A percentile compares a stretch with the other conserved stretches of the same genome.
These are phyloP conservation scores for Biscogniauxia mediterranea DNA, from an alignment of 2,329 filamentous ascomycete species.

Conservation along the genomic window DNA sequence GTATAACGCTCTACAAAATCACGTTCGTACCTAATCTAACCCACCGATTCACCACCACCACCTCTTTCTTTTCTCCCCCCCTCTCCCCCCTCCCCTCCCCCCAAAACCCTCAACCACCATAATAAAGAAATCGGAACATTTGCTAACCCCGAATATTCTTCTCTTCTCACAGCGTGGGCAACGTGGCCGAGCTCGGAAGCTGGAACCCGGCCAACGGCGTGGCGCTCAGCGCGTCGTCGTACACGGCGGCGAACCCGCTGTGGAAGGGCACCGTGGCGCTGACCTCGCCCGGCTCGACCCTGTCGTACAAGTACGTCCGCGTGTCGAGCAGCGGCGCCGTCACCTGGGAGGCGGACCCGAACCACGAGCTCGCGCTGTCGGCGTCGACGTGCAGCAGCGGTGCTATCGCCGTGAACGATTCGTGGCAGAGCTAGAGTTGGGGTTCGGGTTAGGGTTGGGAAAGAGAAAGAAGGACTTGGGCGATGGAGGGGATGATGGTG, in stretches of 20 bases:
- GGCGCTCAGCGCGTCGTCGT: conserved; percentile 46
- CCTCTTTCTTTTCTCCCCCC: neutral
- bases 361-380: conserved; percentile 31
- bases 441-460: neutral
- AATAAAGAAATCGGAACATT: neutral
- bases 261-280: conserved; percentile 50
- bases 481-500: neutral
- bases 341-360: conserved; percentile 52
- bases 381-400: conserved; percentile 11
- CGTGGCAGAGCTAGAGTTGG: conserved; percentile 20
- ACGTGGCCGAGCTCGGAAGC: conserved; percentile 41
- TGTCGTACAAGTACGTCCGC: conserved; percentile 57
- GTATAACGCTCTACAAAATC: neutral
- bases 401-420: conserved; percentile 18
- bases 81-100: too few relatives aligned
- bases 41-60: too few relatives aligned
- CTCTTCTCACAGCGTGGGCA: conserved; percentile 20
- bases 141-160: conserved; percentile 2
- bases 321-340: conserved; percentile 44
- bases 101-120: too few relatives aligned
- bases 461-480: neutral
- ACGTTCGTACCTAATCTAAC: neutral
- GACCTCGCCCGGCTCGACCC: conserved; percentile 39
- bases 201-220: conserved; percentile 49
- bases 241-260: conserved; percentile 47